Evolutionary conservation across 345 rosid species (phyloP).

Genomic region (Mercurialis annua): DNA sequence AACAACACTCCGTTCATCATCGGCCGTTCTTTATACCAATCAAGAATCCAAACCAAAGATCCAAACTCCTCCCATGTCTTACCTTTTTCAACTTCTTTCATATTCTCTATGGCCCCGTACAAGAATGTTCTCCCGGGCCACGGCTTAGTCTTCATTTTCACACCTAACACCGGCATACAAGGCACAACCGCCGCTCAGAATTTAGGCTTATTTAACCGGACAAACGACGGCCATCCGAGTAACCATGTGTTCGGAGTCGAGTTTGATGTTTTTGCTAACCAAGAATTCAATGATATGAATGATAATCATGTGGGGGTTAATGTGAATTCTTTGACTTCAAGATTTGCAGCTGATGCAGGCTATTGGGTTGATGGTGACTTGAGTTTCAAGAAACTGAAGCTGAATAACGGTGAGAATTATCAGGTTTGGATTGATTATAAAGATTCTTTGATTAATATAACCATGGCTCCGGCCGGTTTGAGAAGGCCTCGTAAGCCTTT

Average conservation of each 20-base stretch:
- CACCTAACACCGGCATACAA: constrained; percentile 40
- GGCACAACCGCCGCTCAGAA: constrained; percentile 45
- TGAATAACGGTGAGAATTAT: constrained; percentile 67
- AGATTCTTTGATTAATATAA: constrained; percentile 41
- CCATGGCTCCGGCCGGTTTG: constrained; percentile 35
- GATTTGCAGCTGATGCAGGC: constrained; percentile 39
- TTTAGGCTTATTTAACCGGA: constrained; percentile 56
- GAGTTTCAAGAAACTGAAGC: constrained; percentile 45
- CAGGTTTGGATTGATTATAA: constrained; percentile 79
- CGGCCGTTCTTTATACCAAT: constrained; percentile 63
- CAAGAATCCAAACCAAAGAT: constrained; percentile 39
- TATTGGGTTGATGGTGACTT: constrained; percentile 41
- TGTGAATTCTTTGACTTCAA: constrained; percentile 56
- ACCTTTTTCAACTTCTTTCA: constrained; percentile 67
- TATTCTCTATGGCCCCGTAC: constrained; percentile 67
- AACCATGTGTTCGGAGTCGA: constrained; percentile 59
- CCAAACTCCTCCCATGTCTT: constrained; percentile 35
- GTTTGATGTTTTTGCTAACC: constrained; percentile 62
- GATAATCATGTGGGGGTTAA: constrained; percentile 75
- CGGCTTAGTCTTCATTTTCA: constrained; percentile 61
- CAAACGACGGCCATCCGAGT: constrained; percentile 37
- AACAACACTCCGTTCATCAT: constrained; percentile 42
- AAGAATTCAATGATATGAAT: constrained; percentile 64
- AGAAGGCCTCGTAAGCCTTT: constrained; percentile 44
- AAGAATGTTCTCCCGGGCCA: constrained; percentile 47